A percentile compares a stretch with the other conserved stretches of the same genome.
Conservation (phyloP, 2,329 filamentous ascomycete genomes). For the Phymatotrichopsis omnivora region DNA sequence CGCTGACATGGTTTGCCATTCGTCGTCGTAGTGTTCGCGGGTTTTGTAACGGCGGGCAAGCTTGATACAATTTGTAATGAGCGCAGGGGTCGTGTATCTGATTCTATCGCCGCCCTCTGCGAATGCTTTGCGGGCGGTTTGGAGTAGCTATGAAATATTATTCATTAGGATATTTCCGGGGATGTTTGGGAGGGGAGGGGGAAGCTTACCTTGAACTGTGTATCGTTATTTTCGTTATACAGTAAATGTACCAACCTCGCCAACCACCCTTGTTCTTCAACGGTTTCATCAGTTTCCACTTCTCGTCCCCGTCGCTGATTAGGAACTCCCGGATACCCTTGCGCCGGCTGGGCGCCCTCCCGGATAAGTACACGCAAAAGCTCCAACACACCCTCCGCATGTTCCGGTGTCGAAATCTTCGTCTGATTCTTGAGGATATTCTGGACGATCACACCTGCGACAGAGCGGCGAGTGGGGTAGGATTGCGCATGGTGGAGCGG, state of each 20-base stretch:
- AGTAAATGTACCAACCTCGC: constrained; percentile 86
- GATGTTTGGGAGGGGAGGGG: background rate
- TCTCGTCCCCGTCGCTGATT: constrained; percentile 49
- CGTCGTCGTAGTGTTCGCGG: constrained; percentile 69
- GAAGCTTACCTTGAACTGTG: constrained; percentile 61
- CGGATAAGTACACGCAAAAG: constrained; percentile 85
- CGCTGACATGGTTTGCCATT: constrained; percentile 63
- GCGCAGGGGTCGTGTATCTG: constrained; percentile 84
- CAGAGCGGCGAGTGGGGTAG: constrained; percentile 80
- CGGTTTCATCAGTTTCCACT: constrained; percentile 87
- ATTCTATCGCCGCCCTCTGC: constrained; percentile 89
- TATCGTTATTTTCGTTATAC: constrained; percentile 74
- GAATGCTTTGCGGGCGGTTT: constrained; percentile 77
- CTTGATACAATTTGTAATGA: constrained; percentile 83
- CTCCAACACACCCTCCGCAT: constrained; percentile 81
- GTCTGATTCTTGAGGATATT: constrained; percentile 76
- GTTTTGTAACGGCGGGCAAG: constrained; percentile 80
- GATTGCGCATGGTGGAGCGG: constrained; percentile 84
- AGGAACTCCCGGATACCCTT: constrained; percentile 74
- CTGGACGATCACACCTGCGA: constrained; percentile 78
- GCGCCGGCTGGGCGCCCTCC: constrained; percentile 69
- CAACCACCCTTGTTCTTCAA: constrained; percentile 96
- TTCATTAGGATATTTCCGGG: background rate
- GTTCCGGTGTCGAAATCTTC: constrained; percentile 61
- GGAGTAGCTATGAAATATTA: constrained; percentile 51